Evolutionary conservation across 768 basidiomycete species (phyloP).

Genomic region (Jaapia argillacea): DNA sequence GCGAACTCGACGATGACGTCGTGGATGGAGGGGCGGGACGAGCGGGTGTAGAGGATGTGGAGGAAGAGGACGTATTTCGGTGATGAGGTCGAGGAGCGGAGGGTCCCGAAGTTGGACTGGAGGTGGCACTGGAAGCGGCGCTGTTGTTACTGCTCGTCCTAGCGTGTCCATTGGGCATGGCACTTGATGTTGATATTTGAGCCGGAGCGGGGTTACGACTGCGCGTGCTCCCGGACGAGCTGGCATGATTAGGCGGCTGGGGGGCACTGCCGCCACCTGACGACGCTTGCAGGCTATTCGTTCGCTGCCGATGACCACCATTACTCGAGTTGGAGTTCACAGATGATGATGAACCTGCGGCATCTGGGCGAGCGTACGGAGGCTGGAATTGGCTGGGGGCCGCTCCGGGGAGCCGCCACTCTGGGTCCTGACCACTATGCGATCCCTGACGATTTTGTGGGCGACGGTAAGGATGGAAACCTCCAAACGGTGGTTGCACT

Average conservation of each 20-base stretch:
- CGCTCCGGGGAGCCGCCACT: constrained; percentile 35
- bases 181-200: neutral
- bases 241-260: constrained; percentile 19
- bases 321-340: constrained; percentile 51
- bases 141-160: constrained; percentile 4
- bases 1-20: constrained; percentile 15
- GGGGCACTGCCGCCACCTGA: constrained; percentile 26
- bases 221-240: constrained; percentile 8
- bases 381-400: constrained; percentile 44
- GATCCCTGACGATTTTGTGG: constrained; percentile 32
- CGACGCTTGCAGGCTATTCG: constrained; percentile 64
- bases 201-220: constrained; percentile 10
- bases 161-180: constrained; percentile 6
- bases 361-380: constrained; percentile 73
- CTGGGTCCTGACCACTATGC: constrained; percentile 14
- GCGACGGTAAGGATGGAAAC: constrained; percentile 78
- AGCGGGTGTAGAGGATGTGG: constrained; percentile 26
- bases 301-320: constrained; percentile 49
- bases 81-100: constrained; percentile 30
- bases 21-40: constrained; percentile 25
- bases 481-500: too few species aligned
- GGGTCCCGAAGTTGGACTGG: constrained; percentile 10
- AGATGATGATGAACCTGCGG: constrained; percentile 70
- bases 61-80: constrained; percentile 39
- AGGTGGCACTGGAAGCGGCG: constrained; percentile 7